Conservation (phyloP, 345 rosid genomes). For the Pugionium cornutum region DNA sequence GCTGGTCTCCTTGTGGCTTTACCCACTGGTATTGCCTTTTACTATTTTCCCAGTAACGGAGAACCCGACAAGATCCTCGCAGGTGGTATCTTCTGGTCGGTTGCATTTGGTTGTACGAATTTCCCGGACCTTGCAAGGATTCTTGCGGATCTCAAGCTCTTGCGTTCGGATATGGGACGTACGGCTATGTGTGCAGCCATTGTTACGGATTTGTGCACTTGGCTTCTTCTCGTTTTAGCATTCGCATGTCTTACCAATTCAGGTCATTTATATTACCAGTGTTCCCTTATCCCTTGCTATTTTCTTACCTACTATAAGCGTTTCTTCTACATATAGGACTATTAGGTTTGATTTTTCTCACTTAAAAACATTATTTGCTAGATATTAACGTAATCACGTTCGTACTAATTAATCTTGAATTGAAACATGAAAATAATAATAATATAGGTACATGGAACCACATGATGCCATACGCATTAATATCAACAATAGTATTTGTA, state of each 20-base stretch:
- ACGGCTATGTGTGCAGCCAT: constrained; percentile 53
- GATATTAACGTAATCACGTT: too few relatives aligned
- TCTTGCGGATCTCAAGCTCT: constrained; percentile 67
- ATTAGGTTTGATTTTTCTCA: too few relatives aligned
- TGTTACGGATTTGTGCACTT: constrained; percentile 50
- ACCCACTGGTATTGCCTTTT: constrained; percentile 40
- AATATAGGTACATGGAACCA: constrained; percentile 11
- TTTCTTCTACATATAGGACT: too few relatives aligned
- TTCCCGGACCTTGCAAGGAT: constrained; percentile 56
- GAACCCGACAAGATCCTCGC: constrained; percentile 6
- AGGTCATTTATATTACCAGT: constrained; percentile 3
- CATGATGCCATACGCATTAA: neutral
- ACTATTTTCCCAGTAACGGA: constrained; percentile 28
- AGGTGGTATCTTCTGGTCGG: constrained; percentile 50
- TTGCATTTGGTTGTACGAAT: constrained; percentile 59
- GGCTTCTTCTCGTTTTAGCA: constrained; percentile 47
- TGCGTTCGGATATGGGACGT: constrained; percentile 58
- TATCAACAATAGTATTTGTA: constrained; percentile 38
- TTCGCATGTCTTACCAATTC: constrained; percentile 22
- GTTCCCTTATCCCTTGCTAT: neutral
- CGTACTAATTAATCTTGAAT: too few relatives aligned
- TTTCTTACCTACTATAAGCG: too few relatives aligned
- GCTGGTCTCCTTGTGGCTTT: constrained; percentile 47
- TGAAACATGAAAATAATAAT: neutral
- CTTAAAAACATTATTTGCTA: too few relatives aligned